Evolutionary conservation across 352 stramenopile genomes (phyloP), one percentile per base, ranked within the genome.

Genomic region (Poterioochromonas sp.): DNA sequence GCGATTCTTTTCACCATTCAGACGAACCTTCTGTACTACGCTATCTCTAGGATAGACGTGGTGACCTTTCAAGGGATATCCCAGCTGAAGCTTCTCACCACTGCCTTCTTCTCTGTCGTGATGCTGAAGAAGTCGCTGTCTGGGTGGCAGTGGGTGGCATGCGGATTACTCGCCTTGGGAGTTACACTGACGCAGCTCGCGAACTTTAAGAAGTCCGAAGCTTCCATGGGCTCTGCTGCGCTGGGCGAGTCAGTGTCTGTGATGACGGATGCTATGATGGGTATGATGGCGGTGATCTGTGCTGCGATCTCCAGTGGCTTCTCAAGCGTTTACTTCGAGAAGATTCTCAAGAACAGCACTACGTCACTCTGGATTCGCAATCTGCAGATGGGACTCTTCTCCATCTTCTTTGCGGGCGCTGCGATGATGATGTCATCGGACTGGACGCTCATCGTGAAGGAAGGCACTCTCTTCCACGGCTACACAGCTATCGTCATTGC

Each of bases 11-110:
- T 95, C 81, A 89, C 83, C 0, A 76, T 95, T 22, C 90, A 96
- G 83, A 96, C 96, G 82, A 95, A 95, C 85, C 81, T 95, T 11
- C 83, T 95, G 1, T 95, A 95, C 77, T 79, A 93, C 41, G 91
- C 91, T 15, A 82, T 95, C 49, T 88, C 82, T 12, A 92, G 95
- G 80, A 83, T 96, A 29, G 87, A 94, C 80, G 88, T 89, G 12
- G 88, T 90, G 0, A 91, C 89, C 0, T 96, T 94, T 44, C 88
- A 93, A 86, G 86, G 94, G 32, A 86, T 84, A 41, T 93, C 92
- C 81, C 88, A 94, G 78, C 79, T 62, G 5, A 96, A 96, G 80
- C 85, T 96, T 29, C 80, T 96, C 3, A 94, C 90, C 12, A 94
- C 90, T 0, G 91, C 90, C n/a, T 81, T 95, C 51, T 91, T 96